These are phyloP conservation scores for Entomortierella parvispora DNA, from an alignment of 192 early-diverging fungal genomes.

Conservation along the genomic window DNA sequence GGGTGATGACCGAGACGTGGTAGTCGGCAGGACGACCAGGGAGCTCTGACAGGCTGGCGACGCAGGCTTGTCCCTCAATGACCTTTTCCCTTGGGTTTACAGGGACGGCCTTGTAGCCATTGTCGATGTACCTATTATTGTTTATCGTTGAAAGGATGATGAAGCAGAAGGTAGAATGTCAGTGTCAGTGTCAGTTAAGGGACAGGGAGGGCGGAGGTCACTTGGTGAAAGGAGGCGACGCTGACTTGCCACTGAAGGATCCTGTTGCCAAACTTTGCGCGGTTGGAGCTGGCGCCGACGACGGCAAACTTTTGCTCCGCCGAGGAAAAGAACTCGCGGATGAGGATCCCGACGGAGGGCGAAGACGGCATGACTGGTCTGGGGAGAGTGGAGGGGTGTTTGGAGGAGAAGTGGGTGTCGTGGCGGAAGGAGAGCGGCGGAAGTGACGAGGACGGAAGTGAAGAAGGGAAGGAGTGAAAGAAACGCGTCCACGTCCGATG, in stretches of 20 bases:
- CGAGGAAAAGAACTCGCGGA: conserved; percentile 63
- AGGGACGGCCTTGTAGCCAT: conserved; percentile 36
- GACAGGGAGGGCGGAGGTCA: neutral
- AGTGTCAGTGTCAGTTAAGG: neutral
- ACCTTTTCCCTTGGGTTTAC: conserved; percentile 46
- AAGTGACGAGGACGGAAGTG: neutral
- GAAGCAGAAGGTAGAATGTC: neutral
- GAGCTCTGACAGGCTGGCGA: conserved; percentile 50
- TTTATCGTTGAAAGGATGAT: neutral
- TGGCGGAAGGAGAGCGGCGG: neutral
- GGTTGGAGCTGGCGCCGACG: conserved; percentile 80
- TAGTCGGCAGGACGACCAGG: conserved; percentile 54
- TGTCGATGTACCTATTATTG: conserved; percentile 31
- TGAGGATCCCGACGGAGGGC: conserved; percentile 22
- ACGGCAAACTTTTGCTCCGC: conserved; percentile 68
- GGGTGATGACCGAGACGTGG: conserved; percentile 76
- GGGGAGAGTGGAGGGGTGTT: neutral
- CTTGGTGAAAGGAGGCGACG: neutral
- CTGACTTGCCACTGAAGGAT: conserved; percentile 78
- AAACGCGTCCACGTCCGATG: neutral
- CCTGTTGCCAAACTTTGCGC: conserved; percentile 85
- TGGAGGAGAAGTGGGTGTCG: neutral
- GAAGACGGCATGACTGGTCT: neutral
- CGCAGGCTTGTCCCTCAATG: conserved; percentile 49
- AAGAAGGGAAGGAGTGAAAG: neutral